Conservation (phyloP, 768 basidiomycete genomes). For the Mycena venus region DNA sequence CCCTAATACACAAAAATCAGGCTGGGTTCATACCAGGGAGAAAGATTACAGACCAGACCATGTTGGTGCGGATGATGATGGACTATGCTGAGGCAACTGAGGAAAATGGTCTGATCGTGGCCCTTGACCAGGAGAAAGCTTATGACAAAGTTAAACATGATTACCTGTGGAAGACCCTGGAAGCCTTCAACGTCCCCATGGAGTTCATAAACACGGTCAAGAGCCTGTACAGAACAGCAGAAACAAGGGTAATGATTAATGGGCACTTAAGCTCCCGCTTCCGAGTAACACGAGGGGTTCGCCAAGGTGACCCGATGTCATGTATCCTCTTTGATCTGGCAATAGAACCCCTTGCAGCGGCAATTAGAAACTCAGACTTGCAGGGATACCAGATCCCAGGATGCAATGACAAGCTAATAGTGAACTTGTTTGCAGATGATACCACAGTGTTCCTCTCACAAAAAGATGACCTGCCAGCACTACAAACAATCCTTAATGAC, state of each 20-base stretch:
- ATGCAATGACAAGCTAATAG: too few relatives aligned
- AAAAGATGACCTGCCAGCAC: too few relatives aligned
- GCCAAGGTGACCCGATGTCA: too few relatives aligned
- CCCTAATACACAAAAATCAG: neutral
- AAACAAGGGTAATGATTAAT: constrained; percentile 16
- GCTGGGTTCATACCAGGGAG: constrained; percentile 37
- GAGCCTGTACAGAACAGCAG: neutral
- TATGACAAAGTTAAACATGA: too few relatives aligned
- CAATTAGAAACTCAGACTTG: too few relatives aligned
- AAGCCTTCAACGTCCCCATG: neutral
- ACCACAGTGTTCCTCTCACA: too few relatives aligned
- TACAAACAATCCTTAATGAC: too few relatives aligned
- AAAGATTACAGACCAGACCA: constrained; percentile 37
- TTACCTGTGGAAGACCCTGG: constrained; percentile 15
- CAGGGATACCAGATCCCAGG: too few relatives aligned
- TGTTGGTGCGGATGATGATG: constrained; percentile 28
- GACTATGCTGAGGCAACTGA: constrained; percentile 9
- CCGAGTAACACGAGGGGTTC: constrained; percentile 28
- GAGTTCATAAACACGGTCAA: constrained; percentile 20
- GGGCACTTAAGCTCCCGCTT: constrained; percentile 25
- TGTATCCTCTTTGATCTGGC: too few relatives aligned
- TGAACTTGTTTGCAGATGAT: too few relatives aligned
- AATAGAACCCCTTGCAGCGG: too few relatives aligned
- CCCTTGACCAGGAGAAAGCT: constrained; percentile 27
- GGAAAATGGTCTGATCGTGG: constrained; percentile 16